Conservation (phyloP, 169 alveolate genomes). For the Plasmodium gaboni region DNA sequence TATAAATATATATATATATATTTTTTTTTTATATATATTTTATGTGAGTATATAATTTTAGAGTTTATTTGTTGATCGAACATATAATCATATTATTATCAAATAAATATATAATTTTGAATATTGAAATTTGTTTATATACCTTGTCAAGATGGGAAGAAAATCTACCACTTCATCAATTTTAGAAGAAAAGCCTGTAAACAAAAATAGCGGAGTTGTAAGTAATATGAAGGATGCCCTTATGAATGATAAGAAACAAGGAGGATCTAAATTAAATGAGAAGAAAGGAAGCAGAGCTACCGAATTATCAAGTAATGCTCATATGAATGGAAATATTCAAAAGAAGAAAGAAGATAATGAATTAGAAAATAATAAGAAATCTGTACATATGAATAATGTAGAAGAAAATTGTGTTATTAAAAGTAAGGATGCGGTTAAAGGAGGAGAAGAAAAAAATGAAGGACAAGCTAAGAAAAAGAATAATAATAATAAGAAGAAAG, state of each 20-base stretch:
- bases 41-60: background rate
- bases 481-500: slow-evolving; percentile 10
- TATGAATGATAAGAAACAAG: slow-evolving; percentile 20
- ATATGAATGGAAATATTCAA: slow-evolving; percentile 28
- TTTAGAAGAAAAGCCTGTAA: slow-evolving; percentile 7
- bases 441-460: background rate
- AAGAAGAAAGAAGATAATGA: slow-evolving; percentile 24
- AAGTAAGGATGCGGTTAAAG: background rate
- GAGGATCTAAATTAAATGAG: slow-evolving; percentile 15
- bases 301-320: slow-evolving; percentile 15
- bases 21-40: background rate
- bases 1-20: slow-evolving; percentile 8
- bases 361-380: slow-evolving; percentile 22
- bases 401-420: slow-evolving; percentile 20
- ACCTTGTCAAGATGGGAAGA: slow-evolving; percentile 30
- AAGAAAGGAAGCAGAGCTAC: background rate
- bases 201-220: background rate
- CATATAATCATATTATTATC: background rate
- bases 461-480: background rate
- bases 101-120: background rate
- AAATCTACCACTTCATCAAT: slow-evolving; percentile 42
- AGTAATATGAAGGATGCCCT: slow-evolving; percentile 11
- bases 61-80: background rate
- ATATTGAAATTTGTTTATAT: background rate
- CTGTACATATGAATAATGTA: background rate